These are phyloP conservation scores for Rhodotorula mucilaginosa DNA, from an alignment of 1,284 basidiomycete genomes.

Conservation along the genomic window DNA sequence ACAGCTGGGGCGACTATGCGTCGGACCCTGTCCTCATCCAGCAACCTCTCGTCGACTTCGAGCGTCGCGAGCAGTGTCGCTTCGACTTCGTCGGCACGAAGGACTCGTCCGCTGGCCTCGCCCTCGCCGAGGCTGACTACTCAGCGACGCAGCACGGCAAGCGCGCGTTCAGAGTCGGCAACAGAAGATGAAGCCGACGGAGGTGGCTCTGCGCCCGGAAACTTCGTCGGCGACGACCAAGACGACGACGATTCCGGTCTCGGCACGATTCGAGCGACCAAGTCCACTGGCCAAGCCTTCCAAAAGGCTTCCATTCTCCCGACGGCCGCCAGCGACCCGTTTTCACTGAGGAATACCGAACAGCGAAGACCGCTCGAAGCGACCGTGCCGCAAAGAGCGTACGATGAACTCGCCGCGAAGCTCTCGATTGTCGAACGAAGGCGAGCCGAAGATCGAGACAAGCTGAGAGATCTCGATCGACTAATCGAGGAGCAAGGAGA, in stretches of 20 bases:
- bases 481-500: slow-evolving; percentile 77
- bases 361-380: slow-evolving; percentile 10
- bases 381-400: slow-evolving; percentile 39
- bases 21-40: background rate
- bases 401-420: slow-evolving; percentile 72
- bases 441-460: slow-evolving; percentile 78
- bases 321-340: slow-evolving; percentile 19
- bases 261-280: background rate
- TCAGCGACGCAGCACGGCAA: background rate
- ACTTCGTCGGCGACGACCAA: background rate
- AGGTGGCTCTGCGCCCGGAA: background rate
- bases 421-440: slow-evolving; percentile 80
- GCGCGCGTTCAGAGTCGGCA: background rate
- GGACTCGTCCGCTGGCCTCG: background rate
- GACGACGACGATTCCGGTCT: background rate
- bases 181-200: background rate
- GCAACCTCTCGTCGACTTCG: background rate
- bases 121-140: background rate
- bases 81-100: background rate
- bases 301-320: no score
- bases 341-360: slow-evolving; percentile 21
- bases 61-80: background rate
- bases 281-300: no score
- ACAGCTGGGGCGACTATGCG: background rate
- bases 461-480: slow-evolving; percentile 78